Conservation (phyloP, 176 grass and related monocot species). For the Oryza australiensis region DNA sequence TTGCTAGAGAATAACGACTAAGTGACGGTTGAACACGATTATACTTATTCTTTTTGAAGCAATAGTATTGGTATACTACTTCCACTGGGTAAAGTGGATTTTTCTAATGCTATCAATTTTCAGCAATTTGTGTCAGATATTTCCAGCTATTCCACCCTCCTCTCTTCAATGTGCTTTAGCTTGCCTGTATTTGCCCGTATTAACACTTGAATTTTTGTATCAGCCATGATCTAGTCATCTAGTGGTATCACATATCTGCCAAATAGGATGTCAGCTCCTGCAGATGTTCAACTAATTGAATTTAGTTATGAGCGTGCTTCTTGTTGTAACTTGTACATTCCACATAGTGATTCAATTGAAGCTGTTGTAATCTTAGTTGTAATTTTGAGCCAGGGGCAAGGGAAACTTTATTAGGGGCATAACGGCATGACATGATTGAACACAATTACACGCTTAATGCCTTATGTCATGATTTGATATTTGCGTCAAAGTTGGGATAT, state of each 20-base stretch:
- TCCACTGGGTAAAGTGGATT: not conserved
- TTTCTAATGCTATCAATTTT: not conserved
- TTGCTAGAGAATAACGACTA: conserved; percentile 36
- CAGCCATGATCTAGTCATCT: not conserved
- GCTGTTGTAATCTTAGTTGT: conserved; percentile 27
- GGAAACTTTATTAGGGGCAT: conserved; percentile 40
- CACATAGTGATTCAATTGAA: conserved; percentile 10
- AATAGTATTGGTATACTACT: conserved; percentile 14
- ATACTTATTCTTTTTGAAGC: not conserved
- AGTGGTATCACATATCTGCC: not conserved
- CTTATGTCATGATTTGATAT: not conserved
- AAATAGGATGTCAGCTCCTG: not conserved
- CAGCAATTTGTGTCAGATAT: not conserved
- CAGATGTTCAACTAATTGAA: not conserved
- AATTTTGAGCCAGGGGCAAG: not conserved
- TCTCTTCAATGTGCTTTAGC: not conserved
- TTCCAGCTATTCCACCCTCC: not conserved
- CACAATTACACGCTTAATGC: too few species aligned
- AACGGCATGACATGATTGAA: conserved; percentile 35
- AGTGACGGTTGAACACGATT: not conserved
- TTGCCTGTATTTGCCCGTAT: not conserved
- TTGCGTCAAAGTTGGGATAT: not conserved
- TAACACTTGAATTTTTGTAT: not conserved
- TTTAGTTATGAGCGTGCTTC: not conserved
- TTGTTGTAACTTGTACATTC: not conserved